phyloP scores from a whole-genome alignment of 768 basidiomycete genomes.

The Leucogyrophana mollusca region DNA sequence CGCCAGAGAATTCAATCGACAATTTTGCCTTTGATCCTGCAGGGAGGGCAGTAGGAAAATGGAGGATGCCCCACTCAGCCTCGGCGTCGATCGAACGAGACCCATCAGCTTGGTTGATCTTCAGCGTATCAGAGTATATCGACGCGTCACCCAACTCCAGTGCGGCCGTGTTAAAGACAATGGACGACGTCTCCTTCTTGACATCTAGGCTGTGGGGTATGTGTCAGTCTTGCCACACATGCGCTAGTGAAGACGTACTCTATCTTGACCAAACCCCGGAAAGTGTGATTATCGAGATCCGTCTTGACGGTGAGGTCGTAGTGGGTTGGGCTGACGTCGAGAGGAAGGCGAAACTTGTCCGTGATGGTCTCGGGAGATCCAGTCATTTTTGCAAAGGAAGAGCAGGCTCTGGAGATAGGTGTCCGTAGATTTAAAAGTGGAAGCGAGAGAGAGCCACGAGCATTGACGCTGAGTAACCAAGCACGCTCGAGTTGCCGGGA shows the following conservation, averaged over 20 bases:
- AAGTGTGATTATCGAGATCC: slow-evolving; percentile 74
- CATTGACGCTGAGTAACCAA: not conserved
- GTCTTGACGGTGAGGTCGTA: slow-evolving; percentile 81
- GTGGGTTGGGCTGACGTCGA: slow-evolving; percentile 65
- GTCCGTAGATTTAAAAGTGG: not conserved
- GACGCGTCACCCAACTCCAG: slow-evolving; percentile 58
- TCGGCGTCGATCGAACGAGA: slow-evolving; percentile 54
- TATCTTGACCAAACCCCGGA: slow-evolving; percentile 75
- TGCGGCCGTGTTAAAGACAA: slow-evolving; percentile 66
- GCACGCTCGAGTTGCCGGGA: too few relatives aligned
- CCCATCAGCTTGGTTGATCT: slow-evolving; percentile 44
- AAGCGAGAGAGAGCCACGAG: not conserved
- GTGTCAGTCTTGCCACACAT: not conserved
- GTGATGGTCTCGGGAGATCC: slow-evolving; percentile 1
- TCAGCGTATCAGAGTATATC: slow-evolving; percentile 54
- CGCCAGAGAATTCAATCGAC: slow-evolving; percentile 65
- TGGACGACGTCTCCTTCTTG: slow-evolving; percentile 52
- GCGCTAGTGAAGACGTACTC: slow-evolving; percentile 40
- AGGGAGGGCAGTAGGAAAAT: slow-evolving; percentile 56
- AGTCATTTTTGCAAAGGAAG: slow-evolving; percentile 14
- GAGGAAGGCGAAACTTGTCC: slow-evolving; percentile 53
- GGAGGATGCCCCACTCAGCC: slow-evolving; percentile 64
- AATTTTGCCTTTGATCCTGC: slow-evolving; percentile 71
- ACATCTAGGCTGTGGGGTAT: slow-evolving; percentile 58
- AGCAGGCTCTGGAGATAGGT: slow-evolving; percentile 4